phyloP scores from a whole-genome alignment of 2,329 filamentous ascomycete species.

The Magnaporthiopsis rhizophila region DNA sequence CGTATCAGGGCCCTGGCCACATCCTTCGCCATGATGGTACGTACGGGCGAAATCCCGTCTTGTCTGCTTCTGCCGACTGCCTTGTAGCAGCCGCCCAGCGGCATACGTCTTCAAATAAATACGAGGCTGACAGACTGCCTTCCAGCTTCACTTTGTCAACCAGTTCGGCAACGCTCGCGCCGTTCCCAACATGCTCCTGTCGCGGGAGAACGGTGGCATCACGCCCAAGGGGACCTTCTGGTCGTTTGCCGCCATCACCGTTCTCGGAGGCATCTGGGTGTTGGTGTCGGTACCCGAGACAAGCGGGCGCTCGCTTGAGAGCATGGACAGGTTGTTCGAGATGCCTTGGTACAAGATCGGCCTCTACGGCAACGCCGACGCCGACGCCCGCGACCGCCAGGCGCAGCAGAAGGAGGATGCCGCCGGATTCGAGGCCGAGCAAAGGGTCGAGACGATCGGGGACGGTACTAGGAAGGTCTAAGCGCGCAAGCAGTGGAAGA shows the following conservation, averaged over 20 bases:
- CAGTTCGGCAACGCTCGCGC: slow-evolving; percentile 72
- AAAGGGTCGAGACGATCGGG: neutral
- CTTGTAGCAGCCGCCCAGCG: too few species aligned
- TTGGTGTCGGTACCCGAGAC: slow-evolving; percentile 69
- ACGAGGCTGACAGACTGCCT: neutral
- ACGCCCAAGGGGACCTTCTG: slow-evolving; percentile 63
- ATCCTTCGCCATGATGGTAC: slow-evolving; percentile 59
- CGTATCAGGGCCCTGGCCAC: slow-evolving; percentile 64
- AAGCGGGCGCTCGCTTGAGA: slow-evolving; percentile 55
- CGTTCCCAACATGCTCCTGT: slow-evolving; percentile 65
- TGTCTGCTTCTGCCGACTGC: neutral
- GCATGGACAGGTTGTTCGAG: slow-evolving; percentile 64
- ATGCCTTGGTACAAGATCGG: slow-evolving; percentile 72
- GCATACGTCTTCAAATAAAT: too few species aligned
- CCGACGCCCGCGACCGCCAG: slow-evolving; percentile 35
- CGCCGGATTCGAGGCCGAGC: neutral
- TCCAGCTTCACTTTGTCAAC: slow-evolving; percentile 63
- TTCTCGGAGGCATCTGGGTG: slow-evolving; percentile 61
- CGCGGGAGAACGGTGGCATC: slow-evolving; percentile 35
- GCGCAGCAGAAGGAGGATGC: slow-evolving; percentile 32
- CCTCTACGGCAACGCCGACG: slow-evolving; percentile 42
- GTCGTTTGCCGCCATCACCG: slow-evolving; percentile 63
- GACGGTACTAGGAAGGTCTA: neutral
- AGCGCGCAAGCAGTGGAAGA: neutral
- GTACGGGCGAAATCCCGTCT: neutral